Evolutionary conservation across 2,329 filamentous ascomycete genomes (phyloP), one percentile per base, ranked within the genome.

Genomic region (Myriosclerotinia curreyana): DNA sequence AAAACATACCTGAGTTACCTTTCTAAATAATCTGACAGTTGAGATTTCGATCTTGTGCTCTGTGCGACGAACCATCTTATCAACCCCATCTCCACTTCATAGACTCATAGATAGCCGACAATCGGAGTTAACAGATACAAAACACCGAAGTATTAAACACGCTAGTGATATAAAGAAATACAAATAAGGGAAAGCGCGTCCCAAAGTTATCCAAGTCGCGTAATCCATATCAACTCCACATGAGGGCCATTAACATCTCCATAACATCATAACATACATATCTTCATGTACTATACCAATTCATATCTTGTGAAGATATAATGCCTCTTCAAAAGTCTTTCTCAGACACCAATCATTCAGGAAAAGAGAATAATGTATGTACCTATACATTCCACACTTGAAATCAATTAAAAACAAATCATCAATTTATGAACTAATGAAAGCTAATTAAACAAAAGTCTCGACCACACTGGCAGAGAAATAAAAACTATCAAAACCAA

Each of bases 321-420:
- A 75, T 75, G 74, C 73, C 73, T 67, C 66, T 75, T 44, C 74
- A 75, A 64, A 75, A 74, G 63, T 76, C 74, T 3, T 76, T 75
- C 62, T 75, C 74, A 20, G 74, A 75, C 38, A 70, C 72, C 65
- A 73, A 74, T 62, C 72, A 75, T 62, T 74, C 74, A 20, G 56
- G 67, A 46, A 73, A 69, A 64, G 66, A 66, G 65, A 72, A 59
- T 36, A 46, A 67, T 60, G 72, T 72, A 69, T 55, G 56, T 51
- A n/a, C n/a, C n/a, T n/a, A 48, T 52, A 55, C 50, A n/a, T 34
- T 54, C 15, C 52, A 36, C 15, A 5, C 36, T 46, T 53, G 36
- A 46, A 54, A n/a, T n/a, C 20, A 22, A 40, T 7, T 15, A 31
- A 3, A 20, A 17, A 9, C 3, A 48, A 36, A 14, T 31, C 28